phyloP scores from a whole-genome alignment of 352 stramenopile genomes.

The Phytophthora pisi region DNA sequence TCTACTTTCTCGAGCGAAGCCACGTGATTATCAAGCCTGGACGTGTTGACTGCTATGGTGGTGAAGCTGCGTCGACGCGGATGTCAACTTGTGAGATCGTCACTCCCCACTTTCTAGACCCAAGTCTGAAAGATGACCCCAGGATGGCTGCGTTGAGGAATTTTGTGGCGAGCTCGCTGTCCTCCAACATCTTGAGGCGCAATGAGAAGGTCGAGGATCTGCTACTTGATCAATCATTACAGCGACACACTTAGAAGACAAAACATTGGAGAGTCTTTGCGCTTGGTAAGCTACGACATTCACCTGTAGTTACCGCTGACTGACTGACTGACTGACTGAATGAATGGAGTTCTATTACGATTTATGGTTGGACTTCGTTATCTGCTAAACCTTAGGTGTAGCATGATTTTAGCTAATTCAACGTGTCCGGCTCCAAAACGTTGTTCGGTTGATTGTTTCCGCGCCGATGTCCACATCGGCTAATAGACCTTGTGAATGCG shows the following conservation, averaged over 20 bases:
- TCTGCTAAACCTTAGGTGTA: no score
- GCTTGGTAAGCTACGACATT: no score
- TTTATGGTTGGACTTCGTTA: no score
- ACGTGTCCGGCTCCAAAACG: no score
- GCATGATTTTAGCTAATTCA: no score
- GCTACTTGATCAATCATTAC: not conserved
- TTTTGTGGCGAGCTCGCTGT: conserved; percentile 39
- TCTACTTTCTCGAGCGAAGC: conserved; percentile 54
- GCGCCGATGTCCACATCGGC: no score
- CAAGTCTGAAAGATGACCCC: conserved; percentile 18
- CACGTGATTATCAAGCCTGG: conserved; percentile 55
- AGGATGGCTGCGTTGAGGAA: conserved; percentile 36
- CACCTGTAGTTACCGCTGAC: no score
- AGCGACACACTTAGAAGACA: not conserved
- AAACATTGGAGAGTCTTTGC: no score
- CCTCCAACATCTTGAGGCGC: conserved; percentile 31
- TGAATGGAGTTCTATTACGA: no score
- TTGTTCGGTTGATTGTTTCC: no score
- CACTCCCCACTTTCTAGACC: conserved; percentile 44
- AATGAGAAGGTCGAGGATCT: conserved; percentile 41
- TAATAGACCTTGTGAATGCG: no score
- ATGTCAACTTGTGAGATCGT: conserved; percentile 54
- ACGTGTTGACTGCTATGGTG: not conserved
- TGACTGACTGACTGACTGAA: no score
- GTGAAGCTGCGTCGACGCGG: conserved; percentile 33